Conservation (phyloP, 495 filamentous ascomycete species). For the Neurospora sp. region DNA sequence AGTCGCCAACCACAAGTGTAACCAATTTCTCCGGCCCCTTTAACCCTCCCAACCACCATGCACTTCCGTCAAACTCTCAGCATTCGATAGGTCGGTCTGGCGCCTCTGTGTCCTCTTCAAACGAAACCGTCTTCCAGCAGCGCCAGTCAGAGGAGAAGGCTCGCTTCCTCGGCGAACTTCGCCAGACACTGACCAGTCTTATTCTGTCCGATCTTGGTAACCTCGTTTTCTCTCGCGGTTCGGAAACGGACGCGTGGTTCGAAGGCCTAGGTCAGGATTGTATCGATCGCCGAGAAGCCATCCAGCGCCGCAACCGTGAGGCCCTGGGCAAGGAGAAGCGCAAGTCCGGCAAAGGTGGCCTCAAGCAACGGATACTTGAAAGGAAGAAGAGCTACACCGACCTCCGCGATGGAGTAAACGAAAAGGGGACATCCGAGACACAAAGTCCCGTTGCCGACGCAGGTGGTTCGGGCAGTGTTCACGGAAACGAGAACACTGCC, state of each 20-base stretch:
- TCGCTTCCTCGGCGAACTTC: slow-evolving; percentile 64
- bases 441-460: slow-evolving; percentile 21
- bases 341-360: slow-evolving; percentile 26
- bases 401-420: slow-evolving; percentile 27
- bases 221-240: slow-evolving; percentile 72
- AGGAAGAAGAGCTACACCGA: slow-evolving; percentile 50
- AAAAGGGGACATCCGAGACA: slow-evolving; percentile 19
- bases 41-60: slow-evolving; percentile 27
- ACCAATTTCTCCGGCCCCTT: slow-evolving; percentile 40
- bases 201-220: slow-evolving; percentile 84
- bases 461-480: slow-evolving; percentile 18
- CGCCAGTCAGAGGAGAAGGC: slow-evolving; percentile 41
- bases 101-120: slow-evolving; percentile 43
- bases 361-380: slow-evolving; percentile 43
- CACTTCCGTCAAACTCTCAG: slow-evolving; percentile 30
- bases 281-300: slow-evolving; percentile 64
- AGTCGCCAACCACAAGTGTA: slow-evolving; percentile 46
- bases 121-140: slow-evolving; percentile 49
- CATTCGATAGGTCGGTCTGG: slow-evolving; percentile 36
- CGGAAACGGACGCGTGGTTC: slow-evolving; percentile 92
- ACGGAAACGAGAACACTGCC: slow-evolving; percentile 28
- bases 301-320: slow-evolving; percentile 36
- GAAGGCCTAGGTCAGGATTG: slow-evolving; percentile 65
- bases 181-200: slow-evolving; percentile 71
- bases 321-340: slow-evolving; percentile 33